These are phyloP conservation scores for Encephalitozoon cuniculi DNA, from an alignment of 371 early-diverging fungal genomes.

Conservation along the genomic window DNA sequence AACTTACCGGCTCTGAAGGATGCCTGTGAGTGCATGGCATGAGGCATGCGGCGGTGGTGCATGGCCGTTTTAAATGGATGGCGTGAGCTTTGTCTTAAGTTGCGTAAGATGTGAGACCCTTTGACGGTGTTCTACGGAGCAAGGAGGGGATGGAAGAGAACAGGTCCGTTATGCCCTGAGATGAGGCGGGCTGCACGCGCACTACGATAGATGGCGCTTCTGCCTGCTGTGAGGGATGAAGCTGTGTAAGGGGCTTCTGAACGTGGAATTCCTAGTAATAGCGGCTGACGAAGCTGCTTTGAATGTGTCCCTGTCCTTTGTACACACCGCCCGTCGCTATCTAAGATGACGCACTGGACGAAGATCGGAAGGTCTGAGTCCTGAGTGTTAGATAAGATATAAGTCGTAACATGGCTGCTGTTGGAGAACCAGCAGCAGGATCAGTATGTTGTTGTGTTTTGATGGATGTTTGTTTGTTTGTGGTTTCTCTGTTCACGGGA, in stretches of 20 bases:
- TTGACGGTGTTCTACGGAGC: constrained; percentile 62
- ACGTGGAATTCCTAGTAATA: constrained; percentile 66
- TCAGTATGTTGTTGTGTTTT: no score
- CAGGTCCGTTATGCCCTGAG: constrained; percentile 69
- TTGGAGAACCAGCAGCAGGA: constrained; percentile 64
- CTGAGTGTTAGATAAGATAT: constrained; percentile 67
- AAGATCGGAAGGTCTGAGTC: constrained; percentile 60
- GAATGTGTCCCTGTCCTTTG: constrained; percentile 62
- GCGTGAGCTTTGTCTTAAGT: constrained; percentile 67
- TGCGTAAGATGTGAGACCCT: constrained; percentile 67
- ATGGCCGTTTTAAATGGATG: constrained; percentile 63
- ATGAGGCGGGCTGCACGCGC: constrained; percentile 68
- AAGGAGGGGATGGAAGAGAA: constrained; percentile 66
- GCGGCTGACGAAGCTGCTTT: constrained; percentile 64
- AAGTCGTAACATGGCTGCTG: constrained; percentile 70
- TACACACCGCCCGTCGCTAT: constrained; percentile 59
- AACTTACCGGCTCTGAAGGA: constrained; percentile 63
- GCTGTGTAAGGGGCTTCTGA: constrained; percentile 65
- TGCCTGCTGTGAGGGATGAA: constrained; percentile 65
- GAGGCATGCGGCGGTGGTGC: constrained; percentile 62
- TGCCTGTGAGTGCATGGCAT: constrained; percentile 61
- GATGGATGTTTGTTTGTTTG: no score
- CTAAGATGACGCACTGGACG: constrained; percentile 26
- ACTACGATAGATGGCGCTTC: constrained; percentile 66
- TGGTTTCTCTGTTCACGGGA: no score